These are phyloP conservation scores for Cyclotella distinguenda DNA, from an alignment of 108 stramenopile species.

Conservation along the genomic window DNA sequence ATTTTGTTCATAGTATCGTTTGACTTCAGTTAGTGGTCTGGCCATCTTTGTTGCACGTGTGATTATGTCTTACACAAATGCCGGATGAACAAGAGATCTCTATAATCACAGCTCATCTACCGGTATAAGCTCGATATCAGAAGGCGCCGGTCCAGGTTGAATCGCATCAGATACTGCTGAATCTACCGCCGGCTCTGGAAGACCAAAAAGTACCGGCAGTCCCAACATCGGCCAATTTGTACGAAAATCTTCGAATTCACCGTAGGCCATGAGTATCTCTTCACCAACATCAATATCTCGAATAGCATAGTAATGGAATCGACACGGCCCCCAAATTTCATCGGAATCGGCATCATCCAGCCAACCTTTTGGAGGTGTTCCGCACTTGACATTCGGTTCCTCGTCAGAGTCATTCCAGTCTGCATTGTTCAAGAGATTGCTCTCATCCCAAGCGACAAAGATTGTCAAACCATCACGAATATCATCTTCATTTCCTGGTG, in stretches of 20 bases:
- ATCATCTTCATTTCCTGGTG: conserved; percentile 5
- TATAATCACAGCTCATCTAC: neutral
- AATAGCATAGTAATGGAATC: conserved; percentile 36
- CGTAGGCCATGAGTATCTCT: conserved; percentile 29
- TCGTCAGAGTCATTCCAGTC: conserved; percentile 22
- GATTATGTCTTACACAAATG: too few species aligned
- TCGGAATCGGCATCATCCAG: conserved; percentile 1
- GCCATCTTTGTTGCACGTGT: too few species aligned
- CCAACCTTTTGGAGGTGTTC: conserved; percentile 10
- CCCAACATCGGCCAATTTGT: conserved; percentile 7
- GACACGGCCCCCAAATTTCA: conserved; percentile 28
- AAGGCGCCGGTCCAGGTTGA: neutral
- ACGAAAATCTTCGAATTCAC: conserved; percentile 15
- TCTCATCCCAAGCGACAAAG: conserved; percentile 32
- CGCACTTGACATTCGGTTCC: conserved; percentile 27
- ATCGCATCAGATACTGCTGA: too few species aligned
- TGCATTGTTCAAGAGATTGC: conserved; percentile 32
- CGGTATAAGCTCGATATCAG: neutral
- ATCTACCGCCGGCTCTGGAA: neutral
- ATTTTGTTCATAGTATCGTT: too few species aligned
- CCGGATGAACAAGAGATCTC: too few species aligned
- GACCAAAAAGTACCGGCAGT: neutral
- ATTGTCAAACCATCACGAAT: conserved; percentile 39
- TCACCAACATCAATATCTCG: conserved; percentile 33
- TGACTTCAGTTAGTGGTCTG: too few species aligned